These are phyloP conservation scores for Arthonia radiata DNA, from an alignment of 495 filamentous ascomycete genomes.

Conservation along the genomic window DNA sequence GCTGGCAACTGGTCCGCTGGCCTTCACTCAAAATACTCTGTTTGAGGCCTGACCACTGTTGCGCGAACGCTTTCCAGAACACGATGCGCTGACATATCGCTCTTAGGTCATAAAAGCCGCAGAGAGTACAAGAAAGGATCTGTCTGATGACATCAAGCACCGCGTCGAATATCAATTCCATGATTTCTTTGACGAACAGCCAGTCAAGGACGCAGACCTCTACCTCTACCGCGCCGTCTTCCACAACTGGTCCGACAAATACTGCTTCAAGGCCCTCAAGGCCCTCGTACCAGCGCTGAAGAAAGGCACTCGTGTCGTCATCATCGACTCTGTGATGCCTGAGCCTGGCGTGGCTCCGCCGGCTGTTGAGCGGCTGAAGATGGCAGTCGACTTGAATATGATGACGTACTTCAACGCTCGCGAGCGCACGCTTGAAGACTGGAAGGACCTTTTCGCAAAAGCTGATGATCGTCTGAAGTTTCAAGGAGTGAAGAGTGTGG, in stretches of 20 bases:
- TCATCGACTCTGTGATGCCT: conserved; percentile 26
- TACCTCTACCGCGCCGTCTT: conserved; percentile 20
- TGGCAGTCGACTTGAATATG: conserved; percentile 6
- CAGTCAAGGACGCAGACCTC: conserved; percentile 15
- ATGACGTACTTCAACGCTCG: conserved; percentile 6
- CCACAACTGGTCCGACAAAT: conserved; percentile 6
- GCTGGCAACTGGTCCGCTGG: too few relatives aligned
- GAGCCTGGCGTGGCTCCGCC: conserved; percentile 18
- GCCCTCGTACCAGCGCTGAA: conserved; percentile 30
- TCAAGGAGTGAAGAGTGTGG: conserved; percentile 7
- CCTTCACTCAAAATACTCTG: too few relatives aligned
- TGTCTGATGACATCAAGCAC: conserved; percentile 34
- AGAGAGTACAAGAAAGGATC: conserved; percentile 20
- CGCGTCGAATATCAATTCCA: conserved; percentile 21
- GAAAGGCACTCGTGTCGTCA: conserved; percentile 16
- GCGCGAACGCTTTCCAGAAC: too few relatives aligned
- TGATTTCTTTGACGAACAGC: conserved; percentile 18
- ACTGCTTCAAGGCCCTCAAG: conserved; percentile 22
- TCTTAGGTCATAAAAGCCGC: too few relatives aligned
- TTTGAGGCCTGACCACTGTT: too few relatives aligned
- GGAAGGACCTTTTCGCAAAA: conserved; percentile 7
- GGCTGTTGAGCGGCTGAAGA: conserved; percentile 27
- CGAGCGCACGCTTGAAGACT: conserved; percentile 4
- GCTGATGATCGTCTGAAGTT: conserved; percentile 7
- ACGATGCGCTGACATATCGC: background rate